These are phyloP conservation scores for Cladosporium sp. DNA, from an alignment of 2,329 filamentous ascomycete genomes.

Conservation along the genomic window DNA sequence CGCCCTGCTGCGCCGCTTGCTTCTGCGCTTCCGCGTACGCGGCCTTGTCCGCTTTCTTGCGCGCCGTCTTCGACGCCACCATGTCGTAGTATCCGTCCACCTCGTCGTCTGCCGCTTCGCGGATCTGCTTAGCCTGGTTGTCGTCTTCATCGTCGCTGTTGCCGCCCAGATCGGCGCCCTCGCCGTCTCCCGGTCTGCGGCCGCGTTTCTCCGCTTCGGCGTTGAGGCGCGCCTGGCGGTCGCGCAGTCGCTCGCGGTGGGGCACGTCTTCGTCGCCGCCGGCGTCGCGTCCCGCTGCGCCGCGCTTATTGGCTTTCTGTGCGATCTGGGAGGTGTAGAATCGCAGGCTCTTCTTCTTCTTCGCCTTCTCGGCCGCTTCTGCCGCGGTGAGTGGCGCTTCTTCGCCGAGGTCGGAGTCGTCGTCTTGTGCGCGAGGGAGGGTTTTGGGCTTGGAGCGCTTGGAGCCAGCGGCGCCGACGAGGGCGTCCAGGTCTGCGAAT, in stretches of 20 bases:
- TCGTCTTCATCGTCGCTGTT: conserved; percentile 64
- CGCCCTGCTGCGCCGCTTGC: conserved; percentile 52
- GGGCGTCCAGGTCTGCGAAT: conserved; percentile 65
- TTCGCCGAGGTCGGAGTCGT: conserved; percentile 90
- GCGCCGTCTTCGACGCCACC: conserved; percentile 63
- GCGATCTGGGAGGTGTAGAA: conserved; percentile 99
- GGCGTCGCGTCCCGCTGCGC: conserved; percentile 65
- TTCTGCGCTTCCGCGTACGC: conserved; percentile 57
- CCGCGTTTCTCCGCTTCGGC: conserved; percentile 84
- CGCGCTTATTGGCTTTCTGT: conserved; percentile 86
- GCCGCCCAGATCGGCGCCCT: conserved; percentile 64
- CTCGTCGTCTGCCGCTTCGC: conserved; percentile 41
- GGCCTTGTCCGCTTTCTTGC: conserved; percentile 71
- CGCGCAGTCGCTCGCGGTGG: conserved; percentile 80
- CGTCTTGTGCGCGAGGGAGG: conserved; percentile 35
- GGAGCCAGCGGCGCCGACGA: conserved; percentile 48
- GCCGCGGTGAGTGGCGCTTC: conserved; percentile 73
- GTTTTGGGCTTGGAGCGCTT: conserved; percentile 43
- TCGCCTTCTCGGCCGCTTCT: conserved; percentile 80
- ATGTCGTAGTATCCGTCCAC: conserved; percentile 85
- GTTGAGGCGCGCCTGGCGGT: conserved; percentile 80
- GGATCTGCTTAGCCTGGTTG: conserved; percentile 49
- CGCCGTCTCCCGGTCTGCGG: conserved; percentile 47
- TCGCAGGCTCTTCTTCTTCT: conserved; percentile 84
- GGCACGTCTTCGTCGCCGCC: conserved; percentile 82